Evolutionary conservation across 2,329 filamentous ascomycete species (phyloP).

Genomic region (Botrytis fabae): DNA sequence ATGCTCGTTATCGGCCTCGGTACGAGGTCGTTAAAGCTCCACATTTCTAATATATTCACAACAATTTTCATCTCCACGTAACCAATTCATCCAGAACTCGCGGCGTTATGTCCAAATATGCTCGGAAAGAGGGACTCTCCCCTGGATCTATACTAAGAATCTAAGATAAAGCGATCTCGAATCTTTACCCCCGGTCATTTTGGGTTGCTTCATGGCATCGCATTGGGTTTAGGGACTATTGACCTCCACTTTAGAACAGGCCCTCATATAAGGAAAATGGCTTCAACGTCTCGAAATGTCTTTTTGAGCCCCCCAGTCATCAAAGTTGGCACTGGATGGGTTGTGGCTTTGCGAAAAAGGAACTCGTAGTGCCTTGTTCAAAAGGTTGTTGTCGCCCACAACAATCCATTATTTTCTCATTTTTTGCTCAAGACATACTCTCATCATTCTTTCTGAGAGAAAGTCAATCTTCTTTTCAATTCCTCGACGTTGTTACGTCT

Average conservation of each 20-base stretch:
- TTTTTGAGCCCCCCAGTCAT: not conserved
- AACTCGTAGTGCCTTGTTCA: slow-evolving; percentile 15
- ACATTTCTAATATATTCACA: slow-evolving; percentile 19
- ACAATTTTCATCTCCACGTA: slow-evolving; percentile 22
- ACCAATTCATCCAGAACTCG: slow-evolving; percentile 15
- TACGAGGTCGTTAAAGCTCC: slow-evolving; percentile 10
- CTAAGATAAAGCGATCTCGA: slow-evolving; percentile 9
- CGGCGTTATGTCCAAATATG: slow-evolving; percentile 7
- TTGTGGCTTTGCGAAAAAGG: slow-evolving; percentile 14
- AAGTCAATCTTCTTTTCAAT: slow-evolving; percentile 14
- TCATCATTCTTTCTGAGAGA: slow-evolving; percentile 25
- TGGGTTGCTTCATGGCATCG: slow-evolving; percentile 7
- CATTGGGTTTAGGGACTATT: not conserved
- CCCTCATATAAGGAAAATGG: not conserved
- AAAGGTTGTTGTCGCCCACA: slow-evolving; percentile 21
- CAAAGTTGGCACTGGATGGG: slow-evolving; percentile 11
- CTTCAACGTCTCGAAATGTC: slow-evolving; percentile 13
- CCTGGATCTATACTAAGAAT: not conserved
- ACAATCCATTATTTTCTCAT: not conserved
- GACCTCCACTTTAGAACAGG: slow-evolving; percentile 14
- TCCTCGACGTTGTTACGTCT: slow-evolving; percentile 32
- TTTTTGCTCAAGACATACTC: slow-evolving; percentile 15
- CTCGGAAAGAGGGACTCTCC: not conserved
- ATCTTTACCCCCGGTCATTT: slow-evolving; percentile 1
- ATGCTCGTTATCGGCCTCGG: too few relatives aligned